Base-by-base conservation (phyloP, 2,329 filamentous ascomycete genomes). In the Neofusicoccum sp. region DNA sequence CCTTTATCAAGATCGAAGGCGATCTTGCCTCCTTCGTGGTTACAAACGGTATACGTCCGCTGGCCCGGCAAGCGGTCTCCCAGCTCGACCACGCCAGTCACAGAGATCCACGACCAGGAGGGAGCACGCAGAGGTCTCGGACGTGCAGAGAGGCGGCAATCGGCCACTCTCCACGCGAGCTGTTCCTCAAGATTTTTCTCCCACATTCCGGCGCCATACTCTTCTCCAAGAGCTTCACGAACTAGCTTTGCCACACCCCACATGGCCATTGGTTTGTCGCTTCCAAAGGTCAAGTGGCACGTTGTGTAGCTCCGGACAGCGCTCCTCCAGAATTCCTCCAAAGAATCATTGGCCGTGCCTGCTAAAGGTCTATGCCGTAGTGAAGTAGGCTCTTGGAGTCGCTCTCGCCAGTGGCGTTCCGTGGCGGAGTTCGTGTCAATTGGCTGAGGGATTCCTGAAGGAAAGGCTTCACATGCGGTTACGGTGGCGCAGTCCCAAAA, bases 241-340 rank as follows among this genome's bases (percentile, higher is more conserved):
- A 73, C 63, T 6, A 71, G 62, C 43, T 71, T 72, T 5, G 71
- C 71, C 6, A 73, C 69, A n/a, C 71, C 67, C 71, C 69, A 73
- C 12, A 73, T 65, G 4, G 71, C 71, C 5, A 70, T 64, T 0
- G 66, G 45, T 56, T 72, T 73, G 47, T 73, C 71, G 1, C 31
- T 59, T 2, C 65, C 64, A 0, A 64, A 65, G 1, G 69, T 71
- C 11, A 73, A 52, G 2, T 66, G 50, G 54, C 69, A 72, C 7
- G 43, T 63, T 2, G 71, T 71, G 48, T 73, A 73, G 7, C 65
- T 69, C 0, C 45, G 62, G 3, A 73, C 67, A 0, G 71, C 68
- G 1, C 65, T 63, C 37, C 65, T 65, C 71, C 71, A 73, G 52
- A 71, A 71, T 0, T 45, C 31, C 16, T 66, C 64, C 8, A 72